Percentiles rank a stretch among this genome's conserved stretches.
These are phyloP conservation scores for Colletotrichum trifolii DNA, from an alignment of 2,329 filamentous ascomycete genomes.

Conservation along the genomic window DNA sequence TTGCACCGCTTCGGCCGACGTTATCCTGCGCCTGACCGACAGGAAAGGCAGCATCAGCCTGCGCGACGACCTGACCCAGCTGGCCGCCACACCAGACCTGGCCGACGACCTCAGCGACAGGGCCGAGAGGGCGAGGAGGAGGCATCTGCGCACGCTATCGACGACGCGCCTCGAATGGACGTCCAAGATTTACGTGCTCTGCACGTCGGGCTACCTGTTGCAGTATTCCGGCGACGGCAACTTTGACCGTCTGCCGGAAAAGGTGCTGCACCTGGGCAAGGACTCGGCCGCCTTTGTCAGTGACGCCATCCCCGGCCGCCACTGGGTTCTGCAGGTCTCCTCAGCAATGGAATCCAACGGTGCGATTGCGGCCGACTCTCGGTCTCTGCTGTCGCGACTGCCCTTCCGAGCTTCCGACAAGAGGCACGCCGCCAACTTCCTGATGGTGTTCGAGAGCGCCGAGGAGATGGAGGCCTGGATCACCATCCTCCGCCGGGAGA, in stretches of 20 bases:
- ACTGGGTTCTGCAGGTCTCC: slow-evolving; percentile 83
- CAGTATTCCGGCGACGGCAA: slow-evolving; percentile 79
- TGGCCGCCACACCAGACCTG: slow-evolving; percentile 37
- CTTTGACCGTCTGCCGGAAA: slow-evolving; percentile 79
- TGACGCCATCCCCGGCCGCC: slow-evolving; percentile 81
- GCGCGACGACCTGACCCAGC: slow-evolving; percentile 47
- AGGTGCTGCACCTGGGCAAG: slow-evolving; percentile 76
- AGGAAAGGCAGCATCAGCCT: slow-evolving; percentile 56
- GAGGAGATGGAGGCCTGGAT: slow-evolving; percentile 85
- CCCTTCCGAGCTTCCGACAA: slow-evolving; percentile 68
- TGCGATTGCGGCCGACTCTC: slow-evolving; percentile 59
- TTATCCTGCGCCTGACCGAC: slow-evolving; percentile 71
- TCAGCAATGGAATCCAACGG: slow-evolving; percentile 72
- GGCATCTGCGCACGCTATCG: slow-evolving; percentile 56
- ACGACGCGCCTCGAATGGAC: slow-evolving; percentile 70
- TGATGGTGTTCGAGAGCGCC: slow-evolving; percentile 78
- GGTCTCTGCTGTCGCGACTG: slow-evolving; percentile 74
- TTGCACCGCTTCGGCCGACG: slow-evolving; percentile 75
- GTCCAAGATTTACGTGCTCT: slow-evolving; percentile 77
- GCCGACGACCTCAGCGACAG: slow-evolving; percentile 44
- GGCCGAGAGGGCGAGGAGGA: slow-evolving; percentile 57
- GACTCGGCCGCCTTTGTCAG: slow-evolving; percentile 84
- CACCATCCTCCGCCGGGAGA: slow-evolving; percentile 73
- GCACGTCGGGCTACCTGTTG: slow-evolving; percentile 77
- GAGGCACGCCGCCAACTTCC: slow-evolving; percentile 69